These are phyloP conservation scores for Kwoniella heveanensis DNA, from an alignment of 768 basidiomycete species.

Conservation along the genomic window DNA sequence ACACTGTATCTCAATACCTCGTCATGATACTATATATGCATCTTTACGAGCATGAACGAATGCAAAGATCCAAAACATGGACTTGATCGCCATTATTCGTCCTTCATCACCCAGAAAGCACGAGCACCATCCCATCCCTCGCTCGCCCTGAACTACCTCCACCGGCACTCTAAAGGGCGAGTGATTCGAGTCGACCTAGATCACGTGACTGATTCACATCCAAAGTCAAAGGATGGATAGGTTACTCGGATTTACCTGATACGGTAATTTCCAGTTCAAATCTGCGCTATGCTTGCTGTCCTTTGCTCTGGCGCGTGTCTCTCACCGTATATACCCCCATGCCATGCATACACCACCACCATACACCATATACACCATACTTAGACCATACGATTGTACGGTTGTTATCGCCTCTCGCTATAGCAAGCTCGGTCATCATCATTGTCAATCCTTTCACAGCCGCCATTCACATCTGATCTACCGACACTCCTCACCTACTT, in stretches of 20 bases:
- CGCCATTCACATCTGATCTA: background rate
- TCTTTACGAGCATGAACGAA: no score
- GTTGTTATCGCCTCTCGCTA: conserved; percentile 10
- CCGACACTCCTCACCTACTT: background rate
- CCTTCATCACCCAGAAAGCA: background rate
- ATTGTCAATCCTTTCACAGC: conserved; percentile 9
- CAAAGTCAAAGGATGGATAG: no score
- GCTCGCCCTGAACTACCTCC: background rate
- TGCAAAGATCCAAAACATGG: no score
- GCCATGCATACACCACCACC: background rate
- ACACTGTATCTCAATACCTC: no score
- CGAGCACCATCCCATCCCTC: background rate
- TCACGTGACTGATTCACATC: background rate
- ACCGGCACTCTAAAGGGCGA: no score
- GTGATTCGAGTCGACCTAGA: background rate
- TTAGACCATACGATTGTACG: background rate
- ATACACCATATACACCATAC: background rate
- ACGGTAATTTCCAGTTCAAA: background rate
- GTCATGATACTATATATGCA: no score
- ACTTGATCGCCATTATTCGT: no score
- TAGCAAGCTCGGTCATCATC: background rate
- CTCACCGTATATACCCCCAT: no score
- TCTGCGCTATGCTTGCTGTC: background rate
- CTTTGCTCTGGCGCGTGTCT: background rate
- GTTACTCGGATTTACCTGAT: background rate